Base-by-base conservation (phyloP, 495 filamentous ascomycete genomes). In the Parathielavia appendiculata region DNA sequence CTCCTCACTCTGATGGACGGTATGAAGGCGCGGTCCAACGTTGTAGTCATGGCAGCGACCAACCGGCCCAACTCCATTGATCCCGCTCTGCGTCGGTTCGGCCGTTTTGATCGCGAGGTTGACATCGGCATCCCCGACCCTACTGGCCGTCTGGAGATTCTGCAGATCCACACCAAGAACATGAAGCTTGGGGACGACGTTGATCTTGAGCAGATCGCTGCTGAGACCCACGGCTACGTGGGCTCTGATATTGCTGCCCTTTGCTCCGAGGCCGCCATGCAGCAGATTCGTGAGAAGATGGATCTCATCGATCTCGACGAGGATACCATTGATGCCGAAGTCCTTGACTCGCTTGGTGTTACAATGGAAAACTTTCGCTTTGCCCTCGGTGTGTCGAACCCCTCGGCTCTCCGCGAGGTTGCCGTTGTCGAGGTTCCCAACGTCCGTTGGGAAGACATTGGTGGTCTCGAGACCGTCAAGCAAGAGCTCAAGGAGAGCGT, bases 231-330 rank as follows among this genome's bases (percentile, higher is more conserved):
- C 78, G 93, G 93, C 79, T 97, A 97, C 66, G 93, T 98, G 71
- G 93, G 93, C 77, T 97, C 93, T 38, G 93, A 98, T 86, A 76
- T 98, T 71, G 93, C 93, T 40, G 95, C 93, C n/a, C 87, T 98
- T 57, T 98, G 93, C 79, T 97, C 93, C 12, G 93, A 98, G 75
- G 93, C 95, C 72, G 93, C 93, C 56, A 97, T 98, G 93, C 95
- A 98, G 76, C 95, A 97, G 77, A 98, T 98, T 71, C 91, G 93
- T 77, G 93, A 98, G 80, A 98, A 98, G 87, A 98, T 98, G 93
- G 93, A 98, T 72, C 85, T 98, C 62, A 98, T 98, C 63, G 93
- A 98, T 74, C 84, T 98, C 41, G 95, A 98, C 64, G 93, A 98
- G 75, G 93, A 98, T 66, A 98, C 93, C 49, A 97, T 98, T 59